A percentile compares a stretch with the other conserved stretches of the same genome.
Evolutionary conservation across 306 rosid species (phyloP).

Genomic region (Trifolium repens): DNA sequence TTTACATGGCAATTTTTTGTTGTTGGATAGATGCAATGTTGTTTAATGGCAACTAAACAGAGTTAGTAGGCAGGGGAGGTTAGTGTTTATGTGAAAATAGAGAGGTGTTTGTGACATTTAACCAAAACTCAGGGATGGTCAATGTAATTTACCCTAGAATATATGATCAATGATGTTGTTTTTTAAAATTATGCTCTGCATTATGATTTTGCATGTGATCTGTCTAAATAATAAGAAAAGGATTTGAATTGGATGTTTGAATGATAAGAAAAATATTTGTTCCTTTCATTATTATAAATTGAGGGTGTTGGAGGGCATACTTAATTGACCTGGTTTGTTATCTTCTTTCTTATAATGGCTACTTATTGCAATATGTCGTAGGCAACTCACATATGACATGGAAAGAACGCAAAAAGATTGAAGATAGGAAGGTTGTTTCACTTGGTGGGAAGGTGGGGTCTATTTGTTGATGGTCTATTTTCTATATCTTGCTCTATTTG

Average conservation of each 20-base stretch:
- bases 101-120: no score
- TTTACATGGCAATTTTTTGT: no score
- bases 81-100: no score
- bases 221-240: not conserved
- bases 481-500: not conserved
- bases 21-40: no score
- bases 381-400: slow-evolving; percentile 81
- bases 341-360: slow-evolving; percentile 30
- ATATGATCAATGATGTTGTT: not conserved
- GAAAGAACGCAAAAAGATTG: slow-evolving; percentile 78
- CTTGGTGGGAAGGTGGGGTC: slow-evolving; percentile 84
- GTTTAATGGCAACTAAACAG: no score
- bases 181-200: not conserved
- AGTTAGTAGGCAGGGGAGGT: no score
- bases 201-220: not conserved
- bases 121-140: not conserved
- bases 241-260: not conserved
- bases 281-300: not conserved
- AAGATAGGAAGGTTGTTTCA: slow-evolving; percentile 68
- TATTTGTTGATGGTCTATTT: slow-evolving; percentile 34
- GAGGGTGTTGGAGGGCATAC: not conserved
- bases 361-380: slow-evolving; percentile 37
- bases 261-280: slow-evolving; percentile 5
- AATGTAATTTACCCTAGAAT: not conserved
- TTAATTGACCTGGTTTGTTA: slow-evolving; percentile 6